Base-by-base conservation (phyloP, 441 rosid species). In the Eugenia klotzschiana region DNA sequence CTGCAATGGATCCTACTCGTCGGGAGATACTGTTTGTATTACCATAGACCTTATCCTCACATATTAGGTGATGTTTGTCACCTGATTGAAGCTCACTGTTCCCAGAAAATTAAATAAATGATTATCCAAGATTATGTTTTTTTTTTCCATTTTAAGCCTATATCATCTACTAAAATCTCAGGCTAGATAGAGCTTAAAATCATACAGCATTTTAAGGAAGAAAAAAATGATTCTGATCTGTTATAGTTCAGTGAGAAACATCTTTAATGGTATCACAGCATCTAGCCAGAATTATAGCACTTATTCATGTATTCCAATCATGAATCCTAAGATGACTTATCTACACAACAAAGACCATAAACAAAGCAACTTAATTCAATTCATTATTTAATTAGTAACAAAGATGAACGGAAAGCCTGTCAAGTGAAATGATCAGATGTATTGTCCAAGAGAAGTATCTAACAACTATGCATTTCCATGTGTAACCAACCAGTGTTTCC, bases 401-500 rank as follows among this genome's bases (percentile, higher is more conserved):
- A 20, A 16, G 41, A 60, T 60, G 41, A 60, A 29, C 6, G 6
- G 73, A 29, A 33, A n/a, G n/a, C 46, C 74, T 64, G 43, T 33
- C 74, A 8, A 64, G 74, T 18, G 74, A 64, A 64, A 64, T 33
- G 41, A 60, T 60, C 12, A 33, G 74, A 64, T 60, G 74, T 64
- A 33, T 33, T 33, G 43, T 64, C 43, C 33, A 33, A 64, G n/a
- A 33, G 46, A 64, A 9, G 37, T 64, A 64, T 33, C 46, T 8
- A 33, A 18, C 4, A 55, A 15, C 64, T 56, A 57, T 37, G 50
- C 43, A 60, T 26, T 51, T 23, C 58, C 54, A 52, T 7, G 10
- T 18, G 52, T 7, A 46, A 27, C 85, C 82, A 89, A 97, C 99
- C 98, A 89, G 96, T 84, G 82, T 85, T 86, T 29, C 99, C 98